These are phyloP conservation scores for Phyllosticta capitalensis DNA, from an alignment of 2,329 filamentous ascomycete species.

Conservation along the genomic window DNA sequence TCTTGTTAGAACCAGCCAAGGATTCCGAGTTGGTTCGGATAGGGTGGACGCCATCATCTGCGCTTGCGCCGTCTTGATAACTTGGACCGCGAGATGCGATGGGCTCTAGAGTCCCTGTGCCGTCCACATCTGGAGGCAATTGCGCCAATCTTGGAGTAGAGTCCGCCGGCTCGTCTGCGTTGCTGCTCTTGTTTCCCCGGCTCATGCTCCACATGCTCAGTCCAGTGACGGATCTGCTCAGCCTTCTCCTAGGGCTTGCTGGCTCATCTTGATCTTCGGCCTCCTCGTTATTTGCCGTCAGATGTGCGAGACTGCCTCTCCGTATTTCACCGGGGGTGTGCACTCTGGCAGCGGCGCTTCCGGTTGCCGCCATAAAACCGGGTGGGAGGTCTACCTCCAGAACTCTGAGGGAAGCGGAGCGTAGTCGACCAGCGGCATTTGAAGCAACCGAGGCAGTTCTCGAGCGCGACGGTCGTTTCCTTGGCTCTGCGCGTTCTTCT, in stretches of 20 bases:
- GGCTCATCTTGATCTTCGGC: conserved; percentile 13
- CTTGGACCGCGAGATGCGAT: neutral
- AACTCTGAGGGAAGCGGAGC: conserved; percentile 27
- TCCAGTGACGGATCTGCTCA: conserved; percentile 5
- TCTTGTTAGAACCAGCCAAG: neutral
- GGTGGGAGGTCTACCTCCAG: conserved; percentile 30
- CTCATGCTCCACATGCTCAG: neutral
- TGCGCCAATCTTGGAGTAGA: neutral
- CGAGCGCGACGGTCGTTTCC: neutral
- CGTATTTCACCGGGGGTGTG: conserved; percentile 36
- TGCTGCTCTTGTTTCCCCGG: conserved; percentile 10
- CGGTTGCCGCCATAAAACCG: conserved; percentile 38
- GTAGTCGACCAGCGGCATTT: conserved; percentile 18
- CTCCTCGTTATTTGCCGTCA: conserved; percentile 17
- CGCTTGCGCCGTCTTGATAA: neutral
- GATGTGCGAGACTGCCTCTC: conserved; percentile 22
- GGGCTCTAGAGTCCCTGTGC: neutral
- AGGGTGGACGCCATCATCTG: neutral
- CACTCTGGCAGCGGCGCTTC: conserved; percentile 30
- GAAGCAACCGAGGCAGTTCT: conserved; percentile 25
- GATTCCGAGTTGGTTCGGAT: neutral
- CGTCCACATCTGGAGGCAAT: neutral
- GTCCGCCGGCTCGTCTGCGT: conserved; percentile 13
- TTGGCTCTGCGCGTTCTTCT: neutral
- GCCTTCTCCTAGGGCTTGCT: conserved; percentile 16